Base-by-base conservation (phyloP, 2,329 filamentous ascomycete species). In the Cercospora berteroae region DNA sequence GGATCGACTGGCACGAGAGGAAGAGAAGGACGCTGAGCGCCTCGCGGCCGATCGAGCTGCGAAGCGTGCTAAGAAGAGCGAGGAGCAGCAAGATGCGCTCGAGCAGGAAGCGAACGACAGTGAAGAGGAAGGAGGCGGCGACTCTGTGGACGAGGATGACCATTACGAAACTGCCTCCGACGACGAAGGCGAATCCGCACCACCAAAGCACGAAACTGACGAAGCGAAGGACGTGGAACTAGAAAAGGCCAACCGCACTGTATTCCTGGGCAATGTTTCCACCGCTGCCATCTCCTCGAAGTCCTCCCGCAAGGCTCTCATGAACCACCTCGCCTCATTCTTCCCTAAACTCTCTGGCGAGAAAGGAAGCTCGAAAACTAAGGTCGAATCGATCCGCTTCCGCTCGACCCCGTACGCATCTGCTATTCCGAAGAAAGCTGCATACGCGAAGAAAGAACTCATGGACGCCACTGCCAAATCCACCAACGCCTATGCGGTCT, bases 401-500 rank as follows among this genome's bases (percentile, higher is more conserved):
- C 92, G 95, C 66, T 98, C 94, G 7, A 92, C 93, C 13, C 91
- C 95, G 2, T 98, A 96, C 79, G 87, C 90, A 5, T 88, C 88
- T 29, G 86, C 88, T 16, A 86, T 97, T 65, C 95, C 95, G 60
- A 97, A 97, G 82, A 92, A 94, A 70, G 95, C 94, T n/a, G 91
- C 95, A 25, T 98, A 89, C 79, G 95, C 94, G 69, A 96, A 92
- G 74, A 93, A 94, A 78, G 89, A 93, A 25, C 84, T 98, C 66
- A 94, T 97, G 90, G 89, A 92, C 68, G 88, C 92, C 20, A 99
- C 96, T 1, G 95, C 94, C 0, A 92, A 92, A 75, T 96, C 91
- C 69, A 93, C 94, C 67, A 97, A 99, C 77, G 95, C 95, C 57
- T 99, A 99, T 77, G 92, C 87, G 31, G 93, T 99, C 59, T 97